Evolutionary conservation across 331 rosid genomes (phyloP).

Genomic region (Malus hybrid): DNA sequence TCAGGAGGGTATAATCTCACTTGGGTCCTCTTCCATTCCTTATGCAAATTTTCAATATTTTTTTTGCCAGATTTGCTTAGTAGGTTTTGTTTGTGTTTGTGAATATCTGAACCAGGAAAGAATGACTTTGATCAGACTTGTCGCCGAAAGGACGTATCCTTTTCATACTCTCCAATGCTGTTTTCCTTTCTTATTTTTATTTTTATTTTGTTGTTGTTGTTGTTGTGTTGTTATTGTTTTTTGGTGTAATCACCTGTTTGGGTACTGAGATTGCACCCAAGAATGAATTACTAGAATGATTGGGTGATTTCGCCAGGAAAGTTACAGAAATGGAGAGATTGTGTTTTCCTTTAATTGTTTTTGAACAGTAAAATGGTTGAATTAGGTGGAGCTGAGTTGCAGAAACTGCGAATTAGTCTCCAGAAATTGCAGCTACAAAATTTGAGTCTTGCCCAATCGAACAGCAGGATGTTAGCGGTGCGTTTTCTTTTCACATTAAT

Average conservation of each 20-base stretch:
- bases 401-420: conserved; percentile 44
- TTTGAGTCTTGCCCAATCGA: conserved; percentile 78
- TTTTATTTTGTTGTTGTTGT: background rate
- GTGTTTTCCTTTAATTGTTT: conserved; percentile 16
- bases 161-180: background rate
- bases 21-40: background rate
- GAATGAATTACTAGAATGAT: background rate
- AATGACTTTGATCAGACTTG: conserved; percentile 39
- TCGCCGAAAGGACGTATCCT: conserved; percentile 79
- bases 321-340: background rate
- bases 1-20: conserved; percentile 36
- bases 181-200: background rate
- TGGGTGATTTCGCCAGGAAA: background rate
- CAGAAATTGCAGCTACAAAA: conserved; percentile 80
- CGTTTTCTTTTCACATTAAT: conserved; percentile 1
- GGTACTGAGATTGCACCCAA: background rate
- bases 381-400: conserved; percentile 54
- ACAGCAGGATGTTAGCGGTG: conserved; percentile 67
- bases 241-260: background rate
- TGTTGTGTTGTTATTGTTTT: background rate
- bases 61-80: background rate
- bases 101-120: conserved; percentile 53
- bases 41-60: background rate
- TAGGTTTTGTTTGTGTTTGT: background rate
- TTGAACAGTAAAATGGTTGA: conserved; percentile 57